Evolutionary conservation across 768 basidiomycete genomes (phyloP).

Genomic region (Pisolithus sp.): DNA sequence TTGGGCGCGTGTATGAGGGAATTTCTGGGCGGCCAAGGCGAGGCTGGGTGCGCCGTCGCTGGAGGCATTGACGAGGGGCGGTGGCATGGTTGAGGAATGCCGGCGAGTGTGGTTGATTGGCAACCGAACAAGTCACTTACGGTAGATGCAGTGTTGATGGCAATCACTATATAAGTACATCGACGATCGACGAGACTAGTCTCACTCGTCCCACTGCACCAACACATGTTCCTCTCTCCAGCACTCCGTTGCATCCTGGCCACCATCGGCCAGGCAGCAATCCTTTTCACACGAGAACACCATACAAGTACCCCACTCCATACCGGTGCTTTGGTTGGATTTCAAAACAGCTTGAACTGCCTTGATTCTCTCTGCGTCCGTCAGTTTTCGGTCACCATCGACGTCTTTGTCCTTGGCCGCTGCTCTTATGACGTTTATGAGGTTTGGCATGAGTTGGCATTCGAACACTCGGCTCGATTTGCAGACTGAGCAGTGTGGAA

Average conservation of each 20-base stretch:
- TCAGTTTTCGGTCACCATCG: constrained; percentile 30
- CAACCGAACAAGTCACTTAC: not conserved
- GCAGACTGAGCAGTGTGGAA: constrained; percentile 68
- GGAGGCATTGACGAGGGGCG: constrained; percentile 13
- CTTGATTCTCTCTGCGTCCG: constrained; percentile 65
- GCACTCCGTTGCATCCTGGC: constrained; percentile 31
- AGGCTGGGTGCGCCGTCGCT: constrained; percentile 18
- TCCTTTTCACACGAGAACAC: constrained; percentile 84
- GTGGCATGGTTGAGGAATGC: constrained; percentile 18
- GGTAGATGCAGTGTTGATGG: constrained; percentile 2
- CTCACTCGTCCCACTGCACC: constrained; percentile 68
- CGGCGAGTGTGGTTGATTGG: not conserved
- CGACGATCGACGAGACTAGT: not conserved
- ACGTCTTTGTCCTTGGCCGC: constrained; percentile 15
- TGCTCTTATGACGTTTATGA: constrained; percentile 69
- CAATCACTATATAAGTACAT: constrained; percentile 6
- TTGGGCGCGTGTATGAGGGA: constrained; percentile 81
- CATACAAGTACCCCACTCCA: constrained; percentile 95
- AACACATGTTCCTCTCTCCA: constrained; percentile 77
- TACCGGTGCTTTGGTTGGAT: constrained; percentile 40
- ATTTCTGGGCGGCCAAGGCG: constrained; percentile 34
- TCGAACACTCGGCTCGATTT: constrained; percentile 71
- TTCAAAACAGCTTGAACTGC: constrained; percentile 53
- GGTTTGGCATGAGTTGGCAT: constrained; percentile 90
- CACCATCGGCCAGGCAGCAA: constrained; percentile 50